Percentiles rank a stretch among this genome's conserved stretches.
Evolutionary conservation across 495 filamentous ascomycete genomes (phyloP).

Genomic region (Aspergillus incahuasiensis): DNA sequence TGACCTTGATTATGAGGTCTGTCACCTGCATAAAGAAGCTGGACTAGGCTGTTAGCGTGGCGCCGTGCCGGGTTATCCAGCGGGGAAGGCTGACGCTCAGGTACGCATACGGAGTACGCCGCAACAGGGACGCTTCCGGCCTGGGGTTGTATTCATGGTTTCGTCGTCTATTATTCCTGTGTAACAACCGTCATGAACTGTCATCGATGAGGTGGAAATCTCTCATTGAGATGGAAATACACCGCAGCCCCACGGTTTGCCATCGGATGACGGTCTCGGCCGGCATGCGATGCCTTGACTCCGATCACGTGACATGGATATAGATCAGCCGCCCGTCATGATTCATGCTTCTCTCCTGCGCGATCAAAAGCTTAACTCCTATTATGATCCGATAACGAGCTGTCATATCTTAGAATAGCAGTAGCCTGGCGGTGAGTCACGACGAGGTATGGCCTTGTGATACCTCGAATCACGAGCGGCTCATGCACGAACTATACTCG

Average conservation of each 20-base stretch:
- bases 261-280: background rate
- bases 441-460: background rate
- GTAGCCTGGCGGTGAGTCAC: background rate
- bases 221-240: background rate
- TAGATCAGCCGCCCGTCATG: too few species aligned
- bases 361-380: too few species aligned
- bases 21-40: background rate
- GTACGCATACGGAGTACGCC: background rate
- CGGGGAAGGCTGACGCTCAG: conserved; percentile 9
- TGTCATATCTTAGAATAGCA: background rate
- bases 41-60: background rate
- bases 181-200: background rate
- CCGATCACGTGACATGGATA: background rate
- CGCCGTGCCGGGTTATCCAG: conserved; percentile 26
- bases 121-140: background rate
- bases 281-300: background rate
- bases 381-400: background rate
- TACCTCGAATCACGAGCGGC: background rate
- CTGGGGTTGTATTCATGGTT: background rate
- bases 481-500: background rate
- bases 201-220: background rate
- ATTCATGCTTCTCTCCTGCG: too few species aligned
- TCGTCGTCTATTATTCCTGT: background rate
- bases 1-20: background rate
- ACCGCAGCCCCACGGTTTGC: background rate